These are phyloP conservation scores for Tricladium varicosporioides DNA, from an alignment of 2,329 filamentous ascomycete species.

Conservation along the genomic window DNA sequence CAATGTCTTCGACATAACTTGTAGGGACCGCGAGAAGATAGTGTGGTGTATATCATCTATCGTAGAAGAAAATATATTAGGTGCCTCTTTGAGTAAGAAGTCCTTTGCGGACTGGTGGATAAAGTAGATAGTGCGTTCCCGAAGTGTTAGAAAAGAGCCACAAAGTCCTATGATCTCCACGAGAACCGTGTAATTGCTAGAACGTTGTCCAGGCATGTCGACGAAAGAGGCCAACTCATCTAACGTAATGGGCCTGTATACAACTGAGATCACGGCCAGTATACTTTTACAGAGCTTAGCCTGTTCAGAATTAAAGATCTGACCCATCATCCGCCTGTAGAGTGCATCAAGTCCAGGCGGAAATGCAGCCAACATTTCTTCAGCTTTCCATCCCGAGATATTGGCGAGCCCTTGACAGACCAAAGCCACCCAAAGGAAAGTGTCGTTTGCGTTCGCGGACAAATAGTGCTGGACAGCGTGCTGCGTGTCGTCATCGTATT, in stretches of 20 bases:
- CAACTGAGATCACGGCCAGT: constrained; percentile 15
- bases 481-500: constrained; percentile 22
- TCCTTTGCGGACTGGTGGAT: constrained; percentile 3
- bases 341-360: constrained; percentile 27
- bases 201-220: constrained; percentile 13
- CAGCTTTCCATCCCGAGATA: constrained; percentile 17
- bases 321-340: constrained; percentile 30
- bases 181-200: neutral
- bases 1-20: neutral
- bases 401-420: constrained; percentile 29
- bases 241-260: constrained; percentile 25
- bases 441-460: constrained; percentile 36
- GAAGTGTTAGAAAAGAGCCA: constrained; percentile 4
- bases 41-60: constrained; percentile 1
- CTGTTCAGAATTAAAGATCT: constrained; percentile 22
- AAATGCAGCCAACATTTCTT: constrained; percentile 22
- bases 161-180: neutral
- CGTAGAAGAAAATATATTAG: neutral
- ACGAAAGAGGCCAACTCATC: constrained; percentile 20
- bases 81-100: neutral
- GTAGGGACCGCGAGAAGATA: neutral
- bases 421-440: too few relatives aligned
- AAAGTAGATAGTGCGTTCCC: neutral
- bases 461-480: constrained; percentile 15
- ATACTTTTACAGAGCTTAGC: constrained; percentile 21